These are phyloP conservation scores for Delonix regia DNA, from an alignment of 306 rosid genomes.

Conservation along the genomic window DNA sequence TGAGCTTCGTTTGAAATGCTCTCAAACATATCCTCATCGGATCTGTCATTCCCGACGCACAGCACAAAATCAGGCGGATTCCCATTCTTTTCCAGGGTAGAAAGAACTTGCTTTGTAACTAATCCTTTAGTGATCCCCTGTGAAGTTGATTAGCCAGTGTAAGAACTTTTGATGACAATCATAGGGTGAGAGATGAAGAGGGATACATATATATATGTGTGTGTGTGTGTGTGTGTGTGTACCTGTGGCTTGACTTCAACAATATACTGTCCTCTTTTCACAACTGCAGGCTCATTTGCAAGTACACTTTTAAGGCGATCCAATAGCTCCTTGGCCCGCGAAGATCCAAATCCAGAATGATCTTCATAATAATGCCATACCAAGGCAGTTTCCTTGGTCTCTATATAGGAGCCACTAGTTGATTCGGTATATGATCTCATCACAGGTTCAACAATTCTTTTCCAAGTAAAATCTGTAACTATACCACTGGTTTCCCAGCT, in stretches of 20 bases:
- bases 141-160: conserved; percentile 7
- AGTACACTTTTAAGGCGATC: conserved; percentile 70
- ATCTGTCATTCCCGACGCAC: conserved; percentile 85
- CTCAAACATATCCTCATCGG: conserved; percentile 89
- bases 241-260: conserved; percentile 82
- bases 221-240: background rate
- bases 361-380: conserved; percentile 74
- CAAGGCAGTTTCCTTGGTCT: conserved; percentile 74
- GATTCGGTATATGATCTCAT: conserved; percentile 66
- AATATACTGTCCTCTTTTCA: conserved; percentile 61
- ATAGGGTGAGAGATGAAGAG: background rate
- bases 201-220: background rate
- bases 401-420: conserved; percentile 69
- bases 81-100: conserved; percentile 48
- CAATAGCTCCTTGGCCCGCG: conserved; percentile 70
- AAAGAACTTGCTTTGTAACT: conserved; percentile 65
- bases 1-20: conserved; percentile 55
- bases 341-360: conserved; percentile 62
- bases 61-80: conserved; percentile 66
- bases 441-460: conserved; percentile 65
- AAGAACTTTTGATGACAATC: conserved; percentile 11
- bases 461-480: conserved; percentile 53
- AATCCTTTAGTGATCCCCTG: conserved; percentile 78
- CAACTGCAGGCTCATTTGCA: conserved; percentile 71
- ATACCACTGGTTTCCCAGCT: conserved; percentile 58